Conservation (phyloP, 306 rosid genomes). For the Myrica gale region DNA sequence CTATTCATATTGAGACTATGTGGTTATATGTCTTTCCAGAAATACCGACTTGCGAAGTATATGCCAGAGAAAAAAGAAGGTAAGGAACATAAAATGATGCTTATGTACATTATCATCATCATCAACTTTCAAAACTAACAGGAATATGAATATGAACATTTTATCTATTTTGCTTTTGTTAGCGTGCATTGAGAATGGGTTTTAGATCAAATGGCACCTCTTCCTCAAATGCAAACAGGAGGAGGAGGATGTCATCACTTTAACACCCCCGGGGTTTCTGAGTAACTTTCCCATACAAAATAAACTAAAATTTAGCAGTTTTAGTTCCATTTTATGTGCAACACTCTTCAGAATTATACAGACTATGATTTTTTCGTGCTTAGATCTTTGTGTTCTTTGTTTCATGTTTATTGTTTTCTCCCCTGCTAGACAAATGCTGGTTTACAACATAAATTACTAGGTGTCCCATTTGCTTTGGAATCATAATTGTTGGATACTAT, state of each 20-base stretch:
- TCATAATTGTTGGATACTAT: too few relatives aligned
- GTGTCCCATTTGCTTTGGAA: too few relatives aligned
- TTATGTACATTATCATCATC: background rate
- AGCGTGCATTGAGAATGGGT: background rate
- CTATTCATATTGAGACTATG: conserved; percentile 1
- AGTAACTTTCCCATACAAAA: background rate
- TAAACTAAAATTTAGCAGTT: background rate
- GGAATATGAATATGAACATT: background rate
- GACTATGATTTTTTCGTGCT: too few relatives aligned
- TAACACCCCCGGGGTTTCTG: background rate
- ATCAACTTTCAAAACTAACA: background rate
- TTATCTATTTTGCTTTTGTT: background rate
- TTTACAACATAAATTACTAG: too few relatives aligned
- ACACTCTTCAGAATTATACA: too few relatives aligned
- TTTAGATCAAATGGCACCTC: background rate
- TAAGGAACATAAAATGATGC: conserved; percentile 13
- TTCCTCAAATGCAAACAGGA: background rate
- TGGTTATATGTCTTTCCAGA: conserved; percentile 31
- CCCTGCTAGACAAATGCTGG: too few relatives aligned
- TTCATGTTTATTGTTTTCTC: too few relatives aligned
- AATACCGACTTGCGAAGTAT: conserved; percentile 46
- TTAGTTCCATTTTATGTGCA: background rate
- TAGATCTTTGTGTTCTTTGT: too few relatives aligned
- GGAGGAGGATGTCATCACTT: background rate
- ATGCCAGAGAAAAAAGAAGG: conserved; percentile 47